A percentile compares a stretch with the other conserved stretches of the same genome.
Evolutionary conservation across 2,329 filamentous ascomycete genomes (phyloP).

Genomic region (Talaromyces sp.): DNA sequence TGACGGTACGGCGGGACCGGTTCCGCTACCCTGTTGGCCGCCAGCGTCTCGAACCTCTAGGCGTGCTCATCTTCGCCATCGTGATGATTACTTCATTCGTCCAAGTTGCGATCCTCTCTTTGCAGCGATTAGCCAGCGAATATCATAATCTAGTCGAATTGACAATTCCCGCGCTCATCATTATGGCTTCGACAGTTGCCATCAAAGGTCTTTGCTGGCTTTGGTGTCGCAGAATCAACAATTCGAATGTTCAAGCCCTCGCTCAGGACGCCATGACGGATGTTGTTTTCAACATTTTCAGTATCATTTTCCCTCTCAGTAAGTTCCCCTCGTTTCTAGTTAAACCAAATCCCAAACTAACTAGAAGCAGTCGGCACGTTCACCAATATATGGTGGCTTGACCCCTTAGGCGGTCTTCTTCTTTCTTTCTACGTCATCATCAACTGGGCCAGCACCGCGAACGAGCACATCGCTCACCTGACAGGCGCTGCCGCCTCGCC

Average conservation of each 20-base stretch:
- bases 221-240: constrained; percentile 82
- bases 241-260: constrained; percentile 79
- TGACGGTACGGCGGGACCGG: constrained; percentile 58
- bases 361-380: constrained; percentile 31
- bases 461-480: constrained; percentile 60
- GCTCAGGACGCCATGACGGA: constrained; percentile 68
- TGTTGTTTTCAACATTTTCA: constrained; percentile 86
- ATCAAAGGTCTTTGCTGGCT: constrained; percentile 82
- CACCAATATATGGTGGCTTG: constrained; percentile 54
- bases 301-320: constrained; percentile 76
- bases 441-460: constrained; percentile 60
- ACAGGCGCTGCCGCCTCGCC: constrained; percentile 60
- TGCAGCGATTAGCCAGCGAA: constrained; percentile 56
- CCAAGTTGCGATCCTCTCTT: constrained; percentile 59
- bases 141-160: constrained; percentile 68
- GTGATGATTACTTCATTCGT: constrained; percentile 65
- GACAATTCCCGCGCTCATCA: constrained; percentile 66
- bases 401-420: constrained; percentile 58
- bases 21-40: constrained; percentile 63
- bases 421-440: constrained; percentile 60
- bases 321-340: constrained; percentile 9
- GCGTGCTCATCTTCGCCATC: constrained; percentile 63
- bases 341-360: neutral
- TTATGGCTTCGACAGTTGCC: constrained; percentile 77
- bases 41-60: constrained; percentile 61